These are phyloP conservation scores for Pestalotiopsis sp. DNA, from an alignment of 2,329 filamentous ascomycete species.

Conservation along the genomic window DNA sequence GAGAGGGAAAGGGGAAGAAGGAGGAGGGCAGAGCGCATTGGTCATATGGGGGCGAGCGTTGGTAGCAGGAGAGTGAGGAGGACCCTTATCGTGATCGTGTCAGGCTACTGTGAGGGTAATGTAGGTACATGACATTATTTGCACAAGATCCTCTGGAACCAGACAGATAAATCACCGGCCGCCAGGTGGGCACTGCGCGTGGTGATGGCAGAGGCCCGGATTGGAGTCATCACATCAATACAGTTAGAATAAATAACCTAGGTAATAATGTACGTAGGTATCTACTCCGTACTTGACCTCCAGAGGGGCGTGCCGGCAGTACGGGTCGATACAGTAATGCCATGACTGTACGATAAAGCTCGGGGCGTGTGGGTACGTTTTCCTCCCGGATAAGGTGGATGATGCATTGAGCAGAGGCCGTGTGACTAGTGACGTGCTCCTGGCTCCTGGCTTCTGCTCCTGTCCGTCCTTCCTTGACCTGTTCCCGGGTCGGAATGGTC, in stretches of 20 bases:
- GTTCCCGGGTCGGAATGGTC: neutral
- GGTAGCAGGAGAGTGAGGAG: neutral
- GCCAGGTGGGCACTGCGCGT: conserved; percentile 10
- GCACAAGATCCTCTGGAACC: neutral
- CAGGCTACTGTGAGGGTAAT: conserved; percentile 7
- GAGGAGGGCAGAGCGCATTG: neutral
- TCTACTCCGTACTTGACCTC: neutral
- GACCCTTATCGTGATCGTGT: conserved; percentile 13
- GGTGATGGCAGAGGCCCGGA: neutral
- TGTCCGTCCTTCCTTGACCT: neutral
- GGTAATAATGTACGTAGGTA: neutral
- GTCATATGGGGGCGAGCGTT: conserved; percentile 7
- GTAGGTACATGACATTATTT: neutral
- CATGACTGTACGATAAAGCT: conserved; percentile 4
- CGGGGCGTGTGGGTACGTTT: conserved; percentile 6
- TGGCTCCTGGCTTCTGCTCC: neutral
- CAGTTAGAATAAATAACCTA: neutral
- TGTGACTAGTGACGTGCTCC: conserved; percentile 15
- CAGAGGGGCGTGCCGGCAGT: neutral
- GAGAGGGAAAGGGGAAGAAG: conserved; percentile 1
- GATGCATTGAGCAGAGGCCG: conserved; percentile 4
- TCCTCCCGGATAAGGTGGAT: conserved; percentile 1
- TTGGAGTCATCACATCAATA: neutral
- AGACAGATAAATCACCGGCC: neutral
- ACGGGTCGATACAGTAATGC: neutral